Conservation (phyloP, 2,329 filamentous ascomycete species). For the Colletotrichum sp. region DNA sequence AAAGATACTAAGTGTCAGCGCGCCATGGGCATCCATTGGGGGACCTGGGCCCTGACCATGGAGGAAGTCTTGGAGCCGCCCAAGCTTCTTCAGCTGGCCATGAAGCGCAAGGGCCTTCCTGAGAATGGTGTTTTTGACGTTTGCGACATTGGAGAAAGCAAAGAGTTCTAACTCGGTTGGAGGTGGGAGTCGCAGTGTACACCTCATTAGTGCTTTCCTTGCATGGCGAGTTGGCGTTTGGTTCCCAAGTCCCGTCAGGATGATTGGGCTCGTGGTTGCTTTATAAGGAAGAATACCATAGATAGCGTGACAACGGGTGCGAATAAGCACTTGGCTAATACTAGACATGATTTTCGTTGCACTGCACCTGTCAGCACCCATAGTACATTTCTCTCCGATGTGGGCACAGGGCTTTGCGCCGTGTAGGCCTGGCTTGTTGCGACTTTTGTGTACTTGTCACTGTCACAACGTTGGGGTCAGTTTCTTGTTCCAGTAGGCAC, state of each 20-base stretch:
- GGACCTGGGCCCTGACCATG: constrained; percentile 83
- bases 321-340: neutral
- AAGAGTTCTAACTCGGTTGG: constrained; percentile 69
- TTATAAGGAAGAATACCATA: neutral
- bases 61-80: constrained; percentile 90
- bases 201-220: neutral
- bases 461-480: neutral
- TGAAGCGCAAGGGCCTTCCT: constrained; percentile 68
- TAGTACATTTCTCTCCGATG: no score
- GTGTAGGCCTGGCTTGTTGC: neutral
- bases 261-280: neutral
- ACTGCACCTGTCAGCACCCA: neutral
- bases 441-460: neutral
- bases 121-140: constrained; percentile 81
- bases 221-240: neutral
- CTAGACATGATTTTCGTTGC: neutral
- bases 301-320: neutral
- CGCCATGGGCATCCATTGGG: constrained; percentile 93
- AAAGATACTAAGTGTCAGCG: constrained; percentile 77
- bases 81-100: constrained; percentile 70
- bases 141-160: constrained; percentile 84
- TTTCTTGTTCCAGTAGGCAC: neutral
- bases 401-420: neutral
- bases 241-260: neutral
- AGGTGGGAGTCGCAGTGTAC: neutral